Evolutionary conservation across 768 basidiomycete species (phyloP), one percentile per base, ranked within the genome.

Genomic region (Astraeus odoratus): DNA sequence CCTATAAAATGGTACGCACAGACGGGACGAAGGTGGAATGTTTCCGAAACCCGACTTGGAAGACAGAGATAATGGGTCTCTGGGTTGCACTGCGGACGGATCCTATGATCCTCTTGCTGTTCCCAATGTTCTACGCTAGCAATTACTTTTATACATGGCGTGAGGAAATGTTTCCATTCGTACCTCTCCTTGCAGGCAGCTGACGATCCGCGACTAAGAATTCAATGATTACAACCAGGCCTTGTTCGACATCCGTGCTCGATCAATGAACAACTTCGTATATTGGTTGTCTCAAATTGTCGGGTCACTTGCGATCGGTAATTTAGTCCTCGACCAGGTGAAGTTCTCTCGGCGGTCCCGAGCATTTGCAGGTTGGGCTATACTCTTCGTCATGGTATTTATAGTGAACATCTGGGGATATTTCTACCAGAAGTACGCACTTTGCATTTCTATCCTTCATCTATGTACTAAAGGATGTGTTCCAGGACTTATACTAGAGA

Each of bases 111-210:
- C 48, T 89, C 13, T 66, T 87, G 4, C 73, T 90, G 16, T 86
- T 91, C 69, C 89, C 88, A 10, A 85, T 90, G 81, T 89, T 90
- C 64, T 78, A 88, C 44, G 78, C 83, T 7, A 83, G 81, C 33
- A 89, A 89, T 60, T 89, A 83, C 76, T 88, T 88, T 66, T 88
- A 88, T 57, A 82, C 86, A 2, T 89, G 84, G 84, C 86, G 84
- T 86, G 49, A 57, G 81, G 62, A 19, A n/a, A n/a, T n/a, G n/a
- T n/a, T 24, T 15, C 18, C 18, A 23, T 29, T 7, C 25, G 33
- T 4, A 20, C 22, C 19, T 16, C 2, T 16, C 35, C 15, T 22
- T 15, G 26, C 20, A 33, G 40, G 8, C 10, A 48, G 22, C 35
- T 50, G 35, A 58, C 12, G 18, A 2, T 61, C n/a, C 12, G 27